A percentile compares a stretch with the other conserved stretches of the same genome.
Conservation (phyloP, 2,329 filamentous ascomycete species). For the Fusarium algeriense region DNA sequence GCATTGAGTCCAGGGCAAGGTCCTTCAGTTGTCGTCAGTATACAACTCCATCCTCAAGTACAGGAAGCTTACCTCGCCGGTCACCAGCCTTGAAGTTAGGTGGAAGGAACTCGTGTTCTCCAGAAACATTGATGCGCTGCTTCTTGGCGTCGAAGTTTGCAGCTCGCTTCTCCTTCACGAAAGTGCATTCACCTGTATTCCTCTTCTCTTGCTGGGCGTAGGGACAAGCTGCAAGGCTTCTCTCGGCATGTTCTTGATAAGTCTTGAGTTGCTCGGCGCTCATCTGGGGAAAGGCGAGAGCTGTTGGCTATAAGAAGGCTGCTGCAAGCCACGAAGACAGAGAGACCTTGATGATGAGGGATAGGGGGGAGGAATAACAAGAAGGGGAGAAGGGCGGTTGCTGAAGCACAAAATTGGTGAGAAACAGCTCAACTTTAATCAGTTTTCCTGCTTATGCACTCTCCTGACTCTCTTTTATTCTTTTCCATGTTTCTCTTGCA, state of each 20-base stretch:
- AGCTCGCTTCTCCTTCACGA: conserved; percentile 3
- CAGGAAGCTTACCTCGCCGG: background rate
- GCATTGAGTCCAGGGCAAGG: conserved; percentile 19
- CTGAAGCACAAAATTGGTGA: accelerated
- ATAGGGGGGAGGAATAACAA: accelerated
- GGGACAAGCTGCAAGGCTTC: background rate
- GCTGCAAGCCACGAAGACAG: background rate
- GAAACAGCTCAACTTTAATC: background rate
- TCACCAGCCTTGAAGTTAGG: conserved; percentile 9
- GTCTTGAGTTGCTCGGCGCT: conserved; percentile 1
- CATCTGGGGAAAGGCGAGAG: conserved; percentile 1
- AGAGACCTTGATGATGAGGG: background rate
- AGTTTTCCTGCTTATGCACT: accelerated
- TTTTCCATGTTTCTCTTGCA: accelerated
- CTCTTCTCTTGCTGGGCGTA: background rate
- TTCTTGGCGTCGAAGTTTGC: conserved; percentile 5
- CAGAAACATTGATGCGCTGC: conserved; percentile 5
- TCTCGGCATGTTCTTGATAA: background rate
- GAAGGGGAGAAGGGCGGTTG: background rate
- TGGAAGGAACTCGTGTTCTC: background rate
- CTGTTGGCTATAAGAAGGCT: background rate
- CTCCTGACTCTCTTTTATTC: background rate
- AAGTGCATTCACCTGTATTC: background rate
- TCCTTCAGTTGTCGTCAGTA: background rate
- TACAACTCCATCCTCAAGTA: accelerated